phyloP scores from a whole-genome alignment of 352 stramenopile genomes.

The Globisporangium heterothallicum region DNA sequence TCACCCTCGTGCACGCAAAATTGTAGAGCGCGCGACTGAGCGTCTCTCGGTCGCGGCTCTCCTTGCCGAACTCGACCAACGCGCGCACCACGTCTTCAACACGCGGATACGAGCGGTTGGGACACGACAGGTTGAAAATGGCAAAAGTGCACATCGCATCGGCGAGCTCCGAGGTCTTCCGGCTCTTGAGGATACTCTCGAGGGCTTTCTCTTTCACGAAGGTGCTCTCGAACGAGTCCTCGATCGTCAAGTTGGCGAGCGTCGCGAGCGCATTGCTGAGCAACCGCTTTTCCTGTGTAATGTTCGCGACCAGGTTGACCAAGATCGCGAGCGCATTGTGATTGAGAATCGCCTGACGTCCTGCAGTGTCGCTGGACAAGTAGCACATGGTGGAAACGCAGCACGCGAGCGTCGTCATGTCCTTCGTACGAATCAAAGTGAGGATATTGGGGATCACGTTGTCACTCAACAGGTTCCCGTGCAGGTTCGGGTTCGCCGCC shows the following conservation, averaged over 20 bases:
- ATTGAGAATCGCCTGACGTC: constrained; percentile 44
- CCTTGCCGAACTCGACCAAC: constrained; percentile 44
- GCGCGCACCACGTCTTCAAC: constrained; percentile 60
- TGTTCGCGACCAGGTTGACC: constrained; percentile 17
- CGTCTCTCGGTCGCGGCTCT: constrained; percentile 31
- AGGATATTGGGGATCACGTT: constrained; percentile 62
- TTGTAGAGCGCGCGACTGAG: constrained; percentile 67
- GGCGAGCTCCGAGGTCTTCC: constrained; percentile 25
- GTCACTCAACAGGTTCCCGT: constrained; percentile 44
- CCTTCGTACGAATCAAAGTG: constrained; percentile 54
- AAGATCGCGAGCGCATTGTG: constrained; percentile 47
- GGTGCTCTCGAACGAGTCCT: constrained; percentile 52
- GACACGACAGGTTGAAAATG: constrained; percentile 67
- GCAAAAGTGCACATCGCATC: constrained; percentile 44
- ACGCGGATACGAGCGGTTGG: constrained; percentile 55
- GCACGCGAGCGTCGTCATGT: constrained; percentile 36
- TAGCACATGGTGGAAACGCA: constrained; percentile 60
- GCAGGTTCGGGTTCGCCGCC: constrained; percentile 47
- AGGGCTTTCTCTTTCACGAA: constrained; percentile 77
- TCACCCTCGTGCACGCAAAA: constrained; percentile 50
- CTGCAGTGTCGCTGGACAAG: constrained; percentile 35
- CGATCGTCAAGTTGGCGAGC: constrained; percentile 70
- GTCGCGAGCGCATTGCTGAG: constrained; percentile 23
- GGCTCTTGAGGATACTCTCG: constrained; percentile 49
- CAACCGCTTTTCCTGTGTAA: constrained; percentile 5